A percentile compares a stretch with the other conserved stretches of the same genome.
Evolutionary conservation across 768 basidiomycete species (phyloP).

Genomic region (Tricholoma flavovirens): DNA sequence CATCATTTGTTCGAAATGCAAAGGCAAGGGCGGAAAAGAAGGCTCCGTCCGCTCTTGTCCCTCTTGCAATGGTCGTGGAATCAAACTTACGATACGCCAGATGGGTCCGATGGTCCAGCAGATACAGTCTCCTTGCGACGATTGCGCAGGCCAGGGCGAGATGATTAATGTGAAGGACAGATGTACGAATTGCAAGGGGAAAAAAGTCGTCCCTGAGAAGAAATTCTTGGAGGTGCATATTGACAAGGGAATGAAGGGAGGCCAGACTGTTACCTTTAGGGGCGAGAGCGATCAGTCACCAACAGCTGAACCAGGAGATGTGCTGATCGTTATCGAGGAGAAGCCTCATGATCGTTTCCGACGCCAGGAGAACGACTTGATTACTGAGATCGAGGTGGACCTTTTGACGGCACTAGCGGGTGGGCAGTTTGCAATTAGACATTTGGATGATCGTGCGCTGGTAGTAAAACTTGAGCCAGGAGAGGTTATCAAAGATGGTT

Average conservation of each 20-base stretch:
- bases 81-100: slow-evolving; percentile 88
- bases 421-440: slow-evolving; percentile 83
- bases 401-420: slow-evolving; percentile 91
- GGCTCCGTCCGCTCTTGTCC: slow-evolving; percentile 82
- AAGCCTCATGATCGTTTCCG: slow-evolving; percentile 86
- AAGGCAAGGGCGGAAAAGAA: slow-evolving; percentile 96
- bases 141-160: slow-evolving; percentile 92
- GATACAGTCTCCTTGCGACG: slow-evolving; percentile 91
- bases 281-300: slow-evolving; percentile 95
- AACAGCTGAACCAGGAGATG: slow-evolving; percentile 85
- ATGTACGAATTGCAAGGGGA: slow-evolving; percentile 89
- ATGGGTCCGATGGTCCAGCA: slow-evolving; percentile 99
- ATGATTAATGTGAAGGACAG: slow-evolving; percentile 90
- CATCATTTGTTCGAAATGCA: slow-evolving; percentile 88
- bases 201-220: slow-evolving; percentile 91
- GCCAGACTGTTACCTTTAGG: slow-evolving; percentile 81
- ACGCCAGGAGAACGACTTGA: slow-evolving; percentile 82
- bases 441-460: slow-evolving; percentile 89
- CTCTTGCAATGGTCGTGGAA: slow-evolving; percentile 81
- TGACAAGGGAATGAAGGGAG: slow-evolving; percentile 97
- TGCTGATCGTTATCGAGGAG: slow-evolving; percentile 91
- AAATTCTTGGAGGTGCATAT: slow-evolving; percentile 97
- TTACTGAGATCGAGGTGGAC: slow-evolving; percentile 85
- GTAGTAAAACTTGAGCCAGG: slow-evolving; percentile 82
- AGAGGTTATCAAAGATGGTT: slow-evolving; percentile 91